These are phyloP conservation scores for Tetragonia tetragonoides DNA, from an alignment of 148 eudicot species.

Conservation along the genomic window DNA sequence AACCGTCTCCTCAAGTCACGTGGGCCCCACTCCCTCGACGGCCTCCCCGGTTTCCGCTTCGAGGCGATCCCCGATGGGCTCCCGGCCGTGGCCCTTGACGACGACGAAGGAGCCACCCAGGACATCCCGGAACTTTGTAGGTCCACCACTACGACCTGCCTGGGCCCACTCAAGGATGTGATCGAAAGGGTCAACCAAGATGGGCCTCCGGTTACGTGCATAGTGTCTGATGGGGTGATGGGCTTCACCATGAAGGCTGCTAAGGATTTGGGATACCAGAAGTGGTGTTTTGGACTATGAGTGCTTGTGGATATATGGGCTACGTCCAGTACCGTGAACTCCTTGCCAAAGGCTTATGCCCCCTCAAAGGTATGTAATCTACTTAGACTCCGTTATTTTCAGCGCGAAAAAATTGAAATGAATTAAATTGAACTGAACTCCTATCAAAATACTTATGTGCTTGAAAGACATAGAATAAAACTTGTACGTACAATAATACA, in stretches of 20 bases:
- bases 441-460: too few species aligned
- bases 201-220: conserved; percentile 49
- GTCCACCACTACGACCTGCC: conserved; percentile 31
- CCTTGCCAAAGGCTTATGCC: conserved; percentile 40
- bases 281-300: conserved; percentile 54
- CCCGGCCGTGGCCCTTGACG: not conserved
- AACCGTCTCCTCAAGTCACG: conserved; percentile 46
- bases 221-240: conserved; percentile 55
- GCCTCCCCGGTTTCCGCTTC: conserved; percentile 49
- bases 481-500: too few species aligned
- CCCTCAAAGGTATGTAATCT: conserved; percentile 41
- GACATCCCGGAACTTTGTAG: conserved; percentile 39
- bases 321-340: conserved; percentile 38
- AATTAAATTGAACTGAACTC: too few species aligned
- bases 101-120: conserved; percentile 39
- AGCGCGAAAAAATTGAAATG: too few species aligned
- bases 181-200: conserved; percentile 28
- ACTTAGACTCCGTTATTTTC: too few species aligned
- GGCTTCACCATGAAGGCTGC: conserved; percentile 49
- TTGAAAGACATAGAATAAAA: too few species aligned
- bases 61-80: conserved; percentile 66
- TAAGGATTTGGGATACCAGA: conserved; percentile 42
- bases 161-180: conserved; percentile 37
- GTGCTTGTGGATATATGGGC: conserved; percentile 50
- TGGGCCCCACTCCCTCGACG: conserved; percentile 46